Conservation (phyloP, 1,284 basidiomycete genomes). For the Ceratobasidium sp. region DNA sequence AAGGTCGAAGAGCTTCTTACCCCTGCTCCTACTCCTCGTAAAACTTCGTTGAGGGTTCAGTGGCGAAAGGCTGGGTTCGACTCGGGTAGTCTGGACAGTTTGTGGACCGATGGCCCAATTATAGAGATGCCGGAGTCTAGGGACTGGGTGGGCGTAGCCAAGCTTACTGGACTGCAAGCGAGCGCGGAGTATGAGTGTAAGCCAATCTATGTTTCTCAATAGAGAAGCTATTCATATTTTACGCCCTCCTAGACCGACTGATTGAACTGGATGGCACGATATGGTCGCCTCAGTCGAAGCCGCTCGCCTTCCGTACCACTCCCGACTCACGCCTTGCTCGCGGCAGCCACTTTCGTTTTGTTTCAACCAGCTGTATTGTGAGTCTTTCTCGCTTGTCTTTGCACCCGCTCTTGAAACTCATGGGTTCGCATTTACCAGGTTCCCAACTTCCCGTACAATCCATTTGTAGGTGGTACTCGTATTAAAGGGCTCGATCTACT, state of each 20-base stretch:
- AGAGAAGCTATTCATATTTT: background rate
- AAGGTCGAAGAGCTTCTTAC: slow-evolving; percentile 40
- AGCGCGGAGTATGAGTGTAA: slow-evolving; percentile 80
- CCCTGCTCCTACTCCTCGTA: slow-evolving; percentile 35
- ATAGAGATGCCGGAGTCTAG: slow-evolving; percentile 63
- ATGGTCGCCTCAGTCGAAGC: background rate
- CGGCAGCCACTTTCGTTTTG: slow-evolving; percentile 71
- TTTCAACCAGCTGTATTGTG: slow-evolving; percentile 71
- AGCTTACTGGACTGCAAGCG: slow-evolving; percentile 75
- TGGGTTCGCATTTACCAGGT: slow-evolving; percentile 51
- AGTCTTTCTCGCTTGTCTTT: slow-evolving; percentile 11
- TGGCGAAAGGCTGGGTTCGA: slow-evolving; percentile 46
- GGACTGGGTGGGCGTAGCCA: slow-evolving; percentile 77
- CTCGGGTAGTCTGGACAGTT: slow-evolving; percentile 38
- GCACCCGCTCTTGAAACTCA: background rate
- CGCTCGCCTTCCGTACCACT: slow-evolving; percentile 71
- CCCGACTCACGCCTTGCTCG: slow-evolving; percentile 72
- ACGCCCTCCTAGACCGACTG: slow-evolving; percentile 11
- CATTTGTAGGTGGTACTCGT: slow-evolving; percentile 63
- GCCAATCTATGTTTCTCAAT: slow-evolving; percentile 53
- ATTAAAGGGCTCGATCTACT: slow-evolving; percentile 80
- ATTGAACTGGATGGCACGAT: slow-evolving; percentile 28
- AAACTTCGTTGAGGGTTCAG: slow-evolving; percentile 45
- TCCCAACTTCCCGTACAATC: slow-evolving; percentile 77
- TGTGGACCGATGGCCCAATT: slow-evolving; percentile 70